These are phyloP conservation scores for Barbarea vulgaris DNA, from an alignment of 345 rosid species.

Conservation along the genomic window DNA sequence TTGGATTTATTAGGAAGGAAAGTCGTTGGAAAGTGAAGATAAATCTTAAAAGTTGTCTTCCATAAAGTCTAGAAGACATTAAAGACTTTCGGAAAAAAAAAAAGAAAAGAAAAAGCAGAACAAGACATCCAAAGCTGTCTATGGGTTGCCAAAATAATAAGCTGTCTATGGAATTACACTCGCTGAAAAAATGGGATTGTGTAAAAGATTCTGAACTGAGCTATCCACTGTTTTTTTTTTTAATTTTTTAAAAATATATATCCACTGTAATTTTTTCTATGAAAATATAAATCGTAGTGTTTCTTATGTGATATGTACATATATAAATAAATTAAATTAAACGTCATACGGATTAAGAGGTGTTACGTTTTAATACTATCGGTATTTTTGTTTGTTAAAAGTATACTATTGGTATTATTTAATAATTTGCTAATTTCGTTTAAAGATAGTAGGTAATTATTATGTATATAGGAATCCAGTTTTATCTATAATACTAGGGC, in stretches of 20 bases:
- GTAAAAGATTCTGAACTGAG: background rate
- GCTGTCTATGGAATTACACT: background rate
- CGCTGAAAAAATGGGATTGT: conserved; percentile 26
- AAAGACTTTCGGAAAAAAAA: conserved; percentile 8
- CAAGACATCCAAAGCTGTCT: background rate
- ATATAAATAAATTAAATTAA: too few species aligned
- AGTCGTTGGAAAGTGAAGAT: conserved; percentile 47
- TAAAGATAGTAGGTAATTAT: too few species aligned
- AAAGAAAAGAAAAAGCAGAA: background rate
- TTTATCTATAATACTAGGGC: too few species aligned
- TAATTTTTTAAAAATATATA: too few species aligned
- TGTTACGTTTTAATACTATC: background rate
- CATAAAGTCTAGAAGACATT: conserved; percentile 31
- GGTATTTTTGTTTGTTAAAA: too few species aligned
- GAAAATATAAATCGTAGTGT: background rate
- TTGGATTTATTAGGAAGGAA: conserved; percentile 40
- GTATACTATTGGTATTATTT: background rate
- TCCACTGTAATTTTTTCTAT: background rate
- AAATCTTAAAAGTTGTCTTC: conserved; percentile 29
- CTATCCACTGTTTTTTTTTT: too few species aligned
- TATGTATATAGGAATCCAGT: background rate
- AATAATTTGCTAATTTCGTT: background rate
- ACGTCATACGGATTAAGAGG: background rate
- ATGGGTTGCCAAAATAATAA: background rate
- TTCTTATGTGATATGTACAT: background rate